Evolutionary conservation across 805 yeast genomes (phyloP).

Genomic region (Isabelozyma heimii): DNA sequence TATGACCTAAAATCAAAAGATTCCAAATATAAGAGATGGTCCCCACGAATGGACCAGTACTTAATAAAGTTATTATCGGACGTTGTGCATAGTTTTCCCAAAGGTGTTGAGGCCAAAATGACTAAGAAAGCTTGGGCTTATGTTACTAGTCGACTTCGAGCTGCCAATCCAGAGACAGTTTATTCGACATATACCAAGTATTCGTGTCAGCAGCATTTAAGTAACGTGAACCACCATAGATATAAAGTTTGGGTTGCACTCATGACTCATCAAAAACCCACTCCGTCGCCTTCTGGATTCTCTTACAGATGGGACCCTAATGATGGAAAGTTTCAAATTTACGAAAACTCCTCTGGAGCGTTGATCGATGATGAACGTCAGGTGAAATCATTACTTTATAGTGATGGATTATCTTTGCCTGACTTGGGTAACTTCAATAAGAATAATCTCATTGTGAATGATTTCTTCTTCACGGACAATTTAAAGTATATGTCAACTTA

Average conservation of each 20-base stretch:
- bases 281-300: conserved; percentile 16
- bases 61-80: conserved; percentile 30
- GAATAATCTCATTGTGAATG: conserved; percentile 33
- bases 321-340: conserved; percentile 30
- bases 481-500: conserved; percentile 33
- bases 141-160: conserved; percentile 30
- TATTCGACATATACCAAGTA: conserved; percentile 40
- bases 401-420: conserved; percentile 29
- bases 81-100: conserved; percentile 33
- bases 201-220: conserved; percentile 36
- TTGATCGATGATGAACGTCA: conserved; percentile 29
- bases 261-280: conserved; percentile 27
- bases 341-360: conserved; percentile 19
- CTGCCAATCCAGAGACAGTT: conserved; percentile 39
- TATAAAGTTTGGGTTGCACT: conserved; percentile 34
- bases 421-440: conserved; percentile 24
- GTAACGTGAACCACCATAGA: conserved; percentile 33
- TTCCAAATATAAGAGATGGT: conserved; percentile 37
- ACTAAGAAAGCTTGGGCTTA: conserved; percentile 38
- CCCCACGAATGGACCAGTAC: conserved; percentile 36
- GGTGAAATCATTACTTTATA: conserved; percentile 29
- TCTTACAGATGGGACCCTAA: conserved; percentile 36
- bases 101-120: conserved; percentile 28
- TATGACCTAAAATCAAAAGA: conserved; percentile 32
- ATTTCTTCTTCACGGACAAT: conserved; percentile 34